Evolutionary conservation across 2,329 filamentous ascomycete genomes (phyloP).

Genomic region (Calonectria pseudoturangicola): DNA sequence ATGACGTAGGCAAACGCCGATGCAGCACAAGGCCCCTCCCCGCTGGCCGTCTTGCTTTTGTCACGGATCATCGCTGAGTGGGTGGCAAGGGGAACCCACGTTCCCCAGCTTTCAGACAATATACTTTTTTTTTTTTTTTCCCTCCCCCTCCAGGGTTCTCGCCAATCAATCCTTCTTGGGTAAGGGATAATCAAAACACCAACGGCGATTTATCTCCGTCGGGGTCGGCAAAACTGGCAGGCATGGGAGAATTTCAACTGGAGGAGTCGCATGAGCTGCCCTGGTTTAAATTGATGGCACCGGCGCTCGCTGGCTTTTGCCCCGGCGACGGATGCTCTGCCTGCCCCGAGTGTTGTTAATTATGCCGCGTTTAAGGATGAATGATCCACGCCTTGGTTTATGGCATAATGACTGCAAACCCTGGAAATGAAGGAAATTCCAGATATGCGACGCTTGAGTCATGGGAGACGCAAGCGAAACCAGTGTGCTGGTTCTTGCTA

Average conservation of each 20-base stretch:
- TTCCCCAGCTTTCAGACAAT: not conserved
- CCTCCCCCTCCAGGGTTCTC: not conserved
- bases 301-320: not conserved
- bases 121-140: not conserved
- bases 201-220: not conserved
- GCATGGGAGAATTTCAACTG: too few species aligned
- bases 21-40: constrained; percentile 5
- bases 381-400: not conserved
- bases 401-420: not conserved
- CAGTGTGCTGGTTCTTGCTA: constrained; percentile 19
- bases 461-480: not conserved
- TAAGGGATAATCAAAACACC: not conserved
- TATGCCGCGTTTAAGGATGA: constrained; percentile 1
- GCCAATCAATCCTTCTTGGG: not conserved
- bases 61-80: not conserved
- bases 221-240: constrained; percentile 3
- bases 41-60: constrained; percentile 7
- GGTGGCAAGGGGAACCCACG: constrained; percentile 5
- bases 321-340: not conserved
- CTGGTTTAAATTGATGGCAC: not conserved
- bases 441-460: not conserved
- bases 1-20: constrained; percentile 1
- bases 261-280: not conserved
- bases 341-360: constrained; percentile 22
- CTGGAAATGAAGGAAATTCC: constrained; percentile 24